A percentile compares a stretch with the other conserved stretches of the same genome.
phyloP scores from a whole-genome alignment of 257 asterid genomes.

The Capsicum baccatum region DNA sequence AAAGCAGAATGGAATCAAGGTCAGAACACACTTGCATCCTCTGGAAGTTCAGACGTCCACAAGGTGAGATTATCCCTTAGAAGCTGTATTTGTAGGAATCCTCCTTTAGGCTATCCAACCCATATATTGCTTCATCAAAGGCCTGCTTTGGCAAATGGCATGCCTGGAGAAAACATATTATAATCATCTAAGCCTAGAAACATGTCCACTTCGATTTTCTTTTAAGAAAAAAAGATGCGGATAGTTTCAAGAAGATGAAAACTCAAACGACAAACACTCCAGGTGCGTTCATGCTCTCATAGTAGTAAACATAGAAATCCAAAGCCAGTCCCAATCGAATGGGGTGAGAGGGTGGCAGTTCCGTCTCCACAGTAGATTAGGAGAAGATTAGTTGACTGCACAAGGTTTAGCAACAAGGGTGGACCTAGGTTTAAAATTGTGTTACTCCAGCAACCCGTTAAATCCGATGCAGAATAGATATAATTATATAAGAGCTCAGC shows the following conservation, averaged over 20 bases:
- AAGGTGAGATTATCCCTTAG: constrained; percentile 88
- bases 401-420: constrained; percentile 31
- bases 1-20: too few relatives aligned
- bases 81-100: constrained; percentile 95
- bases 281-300: constrained; percentile 83
- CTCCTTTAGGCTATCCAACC: constrained; percentile 80
- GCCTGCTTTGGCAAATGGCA: constrained; percentile 96
- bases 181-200: constrained; percentile 14
- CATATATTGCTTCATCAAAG: constrained; percentile 93
- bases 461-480: too few relatives aligned
- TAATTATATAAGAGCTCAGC: background rate
- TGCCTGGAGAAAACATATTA: constrained; percentile 55
- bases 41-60: constrained; percentile 90
- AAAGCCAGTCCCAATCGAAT: constrained; percentile 92
- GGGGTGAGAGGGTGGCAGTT: constrained; percentile 87
- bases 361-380: constrained; percentile 66
- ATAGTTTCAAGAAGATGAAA: constrained; percentile 22
- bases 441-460: too few relatives aligned
- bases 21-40: constrained; percentile 65
- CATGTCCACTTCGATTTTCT: constrained; percentile 16
- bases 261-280: constrained; percentile 64
- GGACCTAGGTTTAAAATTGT: too few relatives aligned
- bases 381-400: constrained; percentile 63
- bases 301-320: constrained; percentile 88
- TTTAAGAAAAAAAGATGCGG: background rate